Evolutionary conservation across 352 stramenopile genomes (phyloP), one percentile per base, ranked within the genome.

Genomic region (Pythium oligandrum): DNA sequence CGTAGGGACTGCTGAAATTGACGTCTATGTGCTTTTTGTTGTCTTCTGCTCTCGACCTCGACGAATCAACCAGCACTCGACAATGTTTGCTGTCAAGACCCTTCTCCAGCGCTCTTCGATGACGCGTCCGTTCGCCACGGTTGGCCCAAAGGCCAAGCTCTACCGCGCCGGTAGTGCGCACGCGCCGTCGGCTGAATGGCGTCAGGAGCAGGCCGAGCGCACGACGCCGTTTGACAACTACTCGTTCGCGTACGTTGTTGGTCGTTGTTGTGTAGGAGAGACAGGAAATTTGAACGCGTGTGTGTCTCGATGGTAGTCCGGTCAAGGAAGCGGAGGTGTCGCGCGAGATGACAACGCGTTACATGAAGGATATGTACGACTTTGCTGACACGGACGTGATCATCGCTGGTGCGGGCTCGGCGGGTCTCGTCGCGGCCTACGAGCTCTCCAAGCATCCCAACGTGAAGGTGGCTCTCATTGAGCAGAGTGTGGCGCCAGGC

Each of bases 361-460:
- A 86, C 65, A 81, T 86, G 67, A 86, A 86, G 72, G 75, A 86
- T 58, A 68, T 86, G 72, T 83, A 86, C 70, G 72, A 83, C 60
- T 83, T 78, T 64, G 75, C 75, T 44, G 75, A 86, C 62, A 78
- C 70, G 48, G 75, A 86, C 48, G 66, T 86, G 10, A 79, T 86
- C 70, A 86, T 86, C 43, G 72, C 72, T 26, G 75, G 75, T 42
- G 75, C 75, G n/a, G 75, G 75, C 4, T 83, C 72, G 44, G 75
- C 75, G 6, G 75, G 75, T 4, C 62, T 86, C 32, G 73, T 77
- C 32, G 71, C 72, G 9, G 75, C 75, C 12, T 86, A 86, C 55
- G 75, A 86, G 59, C 53, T 86, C 7, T 81, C 72, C 49, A 86
- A 86, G 70, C 61, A 80, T 62, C 72, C 71, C 39, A 71, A 71